A percentile compares a stretch with the other conserved stretches of the same genome.
These are phyloP conservation scores for Boletus patriciae DNA, from an alignment of 768 basidiomycete species.

Conservation along the genomic window DNA sequence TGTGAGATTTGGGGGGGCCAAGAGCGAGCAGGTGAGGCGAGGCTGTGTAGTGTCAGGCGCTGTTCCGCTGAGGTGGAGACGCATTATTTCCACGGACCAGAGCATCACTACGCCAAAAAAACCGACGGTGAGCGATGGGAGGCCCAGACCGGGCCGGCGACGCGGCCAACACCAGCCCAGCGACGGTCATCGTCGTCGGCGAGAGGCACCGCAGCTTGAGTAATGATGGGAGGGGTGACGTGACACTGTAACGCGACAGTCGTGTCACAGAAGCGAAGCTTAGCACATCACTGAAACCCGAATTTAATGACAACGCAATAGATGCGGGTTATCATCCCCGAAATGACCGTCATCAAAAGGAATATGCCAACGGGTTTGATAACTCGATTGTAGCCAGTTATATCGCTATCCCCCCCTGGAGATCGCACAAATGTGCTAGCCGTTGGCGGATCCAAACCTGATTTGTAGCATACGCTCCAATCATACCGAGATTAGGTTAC, in stretches of 20 bases:
- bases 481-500: too few species aligned
- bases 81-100: conserved; percentile 84
- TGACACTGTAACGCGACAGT: neutral
- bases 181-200: conserved; percentile 42
- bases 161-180: conserved; percentile 55
- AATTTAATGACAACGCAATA: too few species aligned
- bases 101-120: conserved; percentile 84
- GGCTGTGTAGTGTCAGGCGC: conserved; percentile 37
- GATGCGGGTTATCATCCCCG: too few species aligned
- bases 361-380: neutral
- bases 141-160: conserved; percentile 68
- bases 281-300: neutral
- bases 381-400: neutral
- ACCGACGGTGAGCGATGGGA: conserved; percentile 74
- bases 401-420: too few species aligned
- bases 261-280: neutral
- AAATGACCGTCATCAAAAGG: neutral
- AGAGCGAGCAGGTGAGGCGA: conserved; percentile 89
- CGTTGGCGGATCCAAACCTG: too few species aligned
- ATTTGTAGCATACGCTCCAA: too few species aligned
- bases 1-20: conserved; percentile 80
- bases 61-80: neutral
- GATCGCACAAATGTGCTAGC: too few species aligned
- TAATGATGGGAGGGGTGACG: conserved; percentile 47
- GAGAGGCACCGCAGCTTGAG: too few species aligned